Evolutionary conservation across 257 asterid species (phyloP), one percentile per base, ranked within the genome.

Genomic region (Capsicum pubescens): DNA sequence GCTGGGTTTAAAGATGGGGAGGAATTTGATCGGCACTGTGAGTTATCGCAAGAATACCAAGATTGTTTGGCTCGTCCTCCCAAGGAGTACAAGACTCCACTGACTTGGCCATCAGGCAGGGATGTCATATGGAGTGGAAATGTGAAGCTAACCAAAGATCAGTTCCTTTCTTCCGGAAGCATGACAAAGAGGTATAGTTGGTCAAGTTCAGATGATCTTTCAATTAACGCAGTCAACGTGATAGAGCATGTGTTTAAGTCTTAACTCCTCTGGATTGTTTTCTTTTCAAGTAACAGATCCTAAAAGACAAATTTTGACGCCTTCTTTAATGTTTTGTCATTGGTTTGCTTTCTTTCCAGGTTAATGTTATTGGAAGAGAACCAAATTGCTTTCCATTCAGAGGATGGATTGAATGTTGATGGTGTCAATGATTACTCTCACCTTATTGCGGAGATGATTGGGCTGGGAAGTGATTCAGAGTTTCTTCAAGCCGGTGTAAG

Each of bases 141-240:
- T 87, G 97, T 96, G 88, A 96, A 93, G 91, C 90, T 96, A 85
- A 89, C 97, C 84, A 95, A 95, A 90, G 98, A 95, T 85, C 99
- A 97, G 84, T 97, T 97, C 88, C 98, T 97, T 89, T 92, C 98
- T 80, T 97, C 99, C 2, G 98, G 99, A 81, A 95, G 97, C 91
- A 97, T 93, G 98, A 95, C 98, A n/a, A 97, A 97, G 90, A 90
- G 99, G 99, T 95, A 87, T 50, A 88, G 79, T 87, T 61, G 15
- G 69, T 66, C 78, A 64, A 84, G 10, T 67, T 16, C 69, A 54
- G 13, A 16, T 76, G 64, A 76, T 76, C 48, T 52, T 46, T 26
- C 63, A 52, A 76, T 26, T 52, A 13, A 14, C 26, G 81, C 48
- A 52, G 52, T 50, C 26, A 71, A 14, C 80, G 3, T n/a, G 80